Evolutionary conservation across 306 rosid genomes (phyloP), one percentile per base, ranked within the genome.

Genomic region (Astragalus membranaceus): DNA sequence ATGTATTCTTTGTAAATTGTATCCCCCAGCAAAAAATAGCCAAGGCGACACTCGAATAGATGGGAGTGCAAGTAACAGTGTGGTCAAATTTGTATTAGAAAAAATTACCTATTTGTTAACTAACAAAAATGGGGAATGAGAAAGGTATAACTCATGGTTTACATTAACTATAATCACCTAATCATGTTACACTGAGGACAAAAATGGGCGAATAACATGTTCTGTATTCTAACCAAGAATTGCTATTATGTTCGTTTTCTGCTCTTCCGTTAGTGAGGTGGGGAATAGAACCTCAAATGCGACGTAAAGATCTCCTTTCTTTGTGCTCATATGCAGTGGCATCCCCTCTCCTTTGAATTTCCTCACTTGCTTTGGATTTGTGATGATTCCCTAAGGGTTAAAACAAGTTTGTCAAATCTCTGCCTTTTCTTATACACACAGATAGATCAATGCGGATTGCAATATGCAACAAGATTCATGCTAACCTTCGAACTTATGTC

Each of bases 291-390:
- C 96, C 86, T 90, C 98, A 60, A 79, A 93, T 62, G 79, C 76
- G 50, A 88, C 88, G 65, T 82, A 93, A n/a, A 93, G 89, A 81
- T 90, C 86, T 57, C 98, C 98, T 74, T 85, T 92, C 86, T 88
- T 89, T 12, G 62, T 79, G 88, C 85, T 90, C 78, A 92, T 82
- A 75, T 90, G 94, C 79, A 86, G 39, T 48, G 98, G 96, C 98
- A 92, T 92, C 16, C 98, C 96, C 77, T 93, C 90, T 58, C 96
- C 96, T 76, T 90, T 93, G 83, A 90, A 88, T 82, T 90, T 93
- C 61, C 84, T 93, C 55, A 93, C 93, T 82, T 90, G 90, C 82
- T 93, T 93, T 51, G 98, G 96, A 75, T 76, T 88, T 48, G 98
- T n/a, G n/a, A n/a, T 93, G 30, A 90, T 84, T 82, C 85, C 91